Evolutionary conservation across 208 protist genomes (phyloP).

Genomic region (Leishmania aethiopica): DNA sequence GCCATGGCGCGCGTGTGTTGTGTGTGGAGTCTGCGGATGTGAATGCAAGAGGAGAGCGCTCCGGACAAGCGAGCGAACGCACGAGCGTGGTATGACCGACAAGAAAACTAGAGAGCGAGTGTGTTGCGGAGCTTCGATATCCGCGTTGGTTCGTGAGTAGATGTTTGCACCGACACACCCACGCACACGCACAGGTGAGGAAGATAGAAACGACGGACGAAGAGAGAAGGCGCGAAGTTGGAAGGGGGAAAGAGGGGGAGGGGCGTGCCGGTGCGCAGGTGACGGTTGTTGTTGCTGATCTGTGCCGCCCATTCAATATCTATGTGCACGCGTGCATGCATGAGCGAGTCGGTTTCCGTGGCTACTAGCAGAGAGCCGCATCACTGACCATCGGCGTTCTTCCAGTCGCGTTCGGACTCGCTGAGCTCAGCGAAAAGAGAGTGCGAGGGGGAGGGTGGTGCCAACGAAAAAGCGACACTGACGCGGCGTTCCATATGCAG

Average conservation of each 20-base stretch:
- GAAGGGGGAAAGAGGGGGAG: too few relatives aligned
- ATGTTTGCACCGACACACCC: neutral
- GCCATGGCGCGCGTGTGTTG: constrained; percentile 35
- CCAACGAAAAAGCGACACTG: neutral
- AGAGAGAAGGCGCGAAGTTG: neutral
- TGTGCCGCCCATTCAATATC: neutral
- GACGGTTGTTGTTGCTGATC: neutral
- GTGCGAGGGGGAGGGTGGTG: neutral
- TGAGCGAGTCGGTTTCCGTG: neutral
- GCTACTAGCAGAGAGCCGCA: neutral
- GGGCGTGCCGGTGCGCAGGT: neutral
- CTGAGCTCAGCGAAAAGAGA: neutral
- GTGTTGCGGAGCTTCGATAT: neutral
- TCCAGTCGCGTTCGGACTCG: neutral
- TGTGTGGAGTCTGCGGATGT: neutral
- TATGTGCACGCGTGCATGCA: neutral
- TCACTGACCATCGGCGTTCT: neutral
- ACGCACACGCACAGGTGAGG: neutral
- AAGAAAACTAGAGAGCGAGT: neutral
- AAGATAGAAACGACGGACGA: neutral
- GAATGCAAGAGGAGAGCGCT: neutral
- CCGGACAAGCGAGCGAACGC: neutral
- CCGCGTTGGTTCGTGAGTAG: neutral
- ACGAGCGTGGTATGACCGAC: neutral
- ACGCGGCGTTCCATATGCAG: neutral